These are phyloP conservation scores for Calophaca sinica DNA, from an alignment of 306 rosid species.

Conservation along the genomic window DNA sequence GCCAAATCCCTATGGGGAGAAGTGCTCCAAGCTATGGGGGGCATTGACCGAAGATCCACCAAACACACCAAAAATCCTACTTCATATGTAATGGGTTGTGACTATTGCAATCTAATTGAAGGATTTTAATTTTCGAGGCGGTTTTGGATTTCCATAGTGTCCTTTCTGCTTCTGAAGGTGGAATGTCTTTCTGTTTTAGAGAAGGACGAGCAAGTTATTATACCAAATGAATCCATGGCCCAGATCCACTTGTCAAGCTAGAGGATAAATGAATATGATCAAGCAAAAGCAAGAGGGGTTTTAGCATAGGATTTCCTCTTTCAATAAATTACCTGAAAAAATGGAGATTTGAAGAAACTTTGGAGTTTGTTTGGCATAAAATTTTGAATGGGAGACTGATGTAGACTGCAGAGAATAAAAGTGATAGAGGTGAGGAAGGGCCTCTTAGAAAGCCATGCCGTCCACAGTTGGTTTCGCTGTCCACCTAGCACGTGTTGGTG, in stretches of 20 bases:
- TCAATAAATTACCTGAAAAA: background rate
- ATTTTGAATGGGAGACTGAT: background rate
- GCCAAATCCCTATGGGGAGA: background rate
- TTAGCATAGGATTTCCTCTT: slow-evolving; percentile 1
- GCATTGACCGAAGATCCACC: background rate
- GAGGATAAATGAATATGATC: background rate
- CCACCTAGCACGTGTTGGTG: background rate
- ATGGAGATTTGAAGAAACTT: too few species aligned
- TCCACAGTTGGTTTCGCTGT: background rate
- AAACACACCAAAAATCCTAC: background rate
- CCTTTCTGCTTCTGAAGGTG: background rate
- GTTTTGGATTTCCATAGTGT: slow-evolving; percentile 15
- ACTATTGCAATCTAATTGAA: slow-evolving; percentile 26
- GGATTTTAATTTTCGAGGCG: slow-evolving; percentile 4
- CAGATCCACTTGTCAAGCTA: background rate
- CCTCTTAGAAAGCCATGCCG: background rate
- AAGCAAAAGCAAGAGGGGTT: background rate
- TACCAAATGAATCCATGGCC: background rate
- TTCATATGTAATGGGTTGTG: slow-evolving; percentile 8
- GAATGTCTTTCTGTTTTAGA: too few species aligned
- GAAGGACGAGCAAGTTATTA: background rate
- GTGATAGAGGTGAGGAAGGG: background rate
- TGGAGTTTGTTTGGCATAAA: too few species aligned
- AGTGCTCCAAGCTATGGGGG: slow-evolving; percentile 7
- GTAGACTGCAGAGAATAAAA: background rate